Evolutionary conservation across 2,329 filamentous ascomycete species (phyloP).

Genomic region (Fusarium citri): DNA sequence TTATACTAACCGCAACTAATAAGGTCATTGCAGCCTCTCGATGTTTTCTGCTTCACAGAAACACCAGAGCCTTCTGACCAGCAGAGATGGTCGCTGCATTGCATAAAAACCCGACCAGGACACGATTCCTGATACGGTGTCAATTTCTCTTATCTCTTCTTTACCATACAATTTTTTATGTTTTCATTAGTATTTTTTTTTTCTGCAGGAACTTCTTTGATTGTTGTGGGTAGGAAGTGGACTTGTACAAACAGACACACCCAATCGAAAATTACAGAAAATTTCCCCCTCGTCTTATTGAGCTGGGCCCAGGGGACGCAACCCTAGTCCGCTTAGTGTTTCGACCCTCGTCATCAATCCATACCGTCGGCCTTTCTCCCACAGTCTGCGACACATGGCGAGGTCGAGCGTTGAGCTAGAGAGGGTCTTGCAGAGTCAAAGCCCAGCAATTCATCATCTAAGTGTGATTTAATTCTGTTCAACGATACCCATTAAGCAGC

Average conservation of each 20-base stretch:
- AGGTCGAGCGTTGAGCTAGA: slow-evolving; percentile 27
- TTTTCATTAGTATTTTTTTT: slow-evolving; percentile 13
- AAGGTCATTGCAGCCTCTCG: neutral
- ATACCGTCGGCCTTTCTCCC: slow-evolving; percentile 15
- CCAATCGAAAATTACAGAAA: slow-evolving; percentile 47
- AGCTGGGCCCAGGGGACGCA: slow-evolving; percentile 33
- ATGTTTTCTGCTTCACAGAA: slow-evolving; percentile 16
- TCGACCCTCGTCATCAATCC: slow-evolving; percentile 33
- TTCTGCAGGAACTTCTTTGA: slow-evolving; percentile 29
- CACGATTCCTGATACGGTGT: slow-evolving; percentile 12
- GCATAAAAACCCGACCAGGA: slow-evolving; percentile 17
- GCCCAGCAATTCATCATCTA: slow-evolving; percentile 29
- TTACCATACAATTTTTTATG: neutral
- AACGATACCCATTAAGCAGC: slow-evolving; percentile 49
- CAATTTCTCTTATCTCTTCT: slow-evolving; percentile 18
- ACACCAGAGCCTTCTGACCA: slow-evolving; percentile 1
- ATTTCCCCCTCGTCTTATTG: slow-evolving; percentile 27
- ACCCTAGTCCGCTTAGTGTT: slow-evolving; percentile 42
- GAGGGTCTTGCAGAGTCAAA: slow-evolving; percentile 7
- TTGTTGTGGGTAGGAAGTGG: slow-evolving; percentile 45
- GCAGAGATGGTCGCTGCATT: slow-evolving; percentile 9
- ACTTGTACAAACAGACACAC: slow-evolving; percentile 46
- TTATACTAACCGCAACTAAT: slow-evolving; percentile 33
- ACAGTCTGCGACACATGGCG: slow-evolving; percentile 18
- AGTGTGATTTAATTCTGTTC: slow-evolving; percentile 36